Evolutionary conservation across 768 basidiomycete species (phyloP).

Genomic region (Serendipita indica): DNA sequence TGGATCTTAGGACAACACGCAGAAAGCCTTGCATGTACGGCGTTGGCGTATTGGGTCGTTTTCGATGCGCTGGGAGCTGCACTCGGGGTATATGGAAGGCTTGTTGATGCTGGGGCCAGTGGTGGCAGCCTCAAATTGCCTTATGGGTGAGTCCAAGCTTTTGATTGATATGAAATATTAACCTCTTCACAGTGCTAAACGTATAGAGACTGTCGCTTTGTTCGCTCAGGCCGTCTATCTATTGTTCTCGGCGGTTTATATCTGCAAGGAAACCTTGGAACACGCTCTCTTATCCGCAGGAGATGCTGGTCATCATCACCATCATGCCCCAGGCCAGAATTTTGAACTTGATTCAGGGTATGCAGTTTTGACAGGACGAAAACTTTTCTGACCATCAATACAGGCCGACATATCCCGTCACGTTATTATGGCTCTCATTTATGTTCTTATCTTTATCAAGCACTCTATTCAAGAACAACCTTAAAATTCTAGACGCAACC

Average conservation of each 20-base stretch:
- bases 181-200: conserved; percentile 35
- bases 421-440: conserved; percentile 15
- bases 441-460: conserved; percentile 19
- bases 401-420: conserved; percentile 13
- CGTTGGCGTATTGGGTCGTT: conserved; percentile 90
- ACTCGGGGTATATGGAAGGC: conserved; percentile 25
- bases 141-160: conserved; percentile 43
- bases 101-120: neutral
- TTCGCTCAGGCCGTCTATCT: conserved; percentile 91
- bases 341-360: conserved; percentile 19
- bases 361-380: conserved; percentile 4
- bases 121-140: conserved; percentile 24
- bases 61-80: conserved; percentile 82
- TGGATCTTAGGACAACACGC: conserved; percentile 86
- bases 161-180: neutral
- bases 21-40: conserved; percentile 77
- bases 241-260: conserved; percentile 87
- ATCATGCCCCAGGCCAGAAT: conserved; percentile 24
- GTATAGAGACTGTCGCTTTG: conserved; percentile 52
- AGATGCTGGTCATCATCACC: conserved; percentile 42
- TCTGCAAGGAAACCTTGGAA: conserved; percentile 94
- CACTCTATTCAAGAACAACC: conserved; percentile 23
- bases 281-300: conserved; percentile 61
- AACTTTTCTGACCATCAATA: neutral
- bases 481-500: conserved; percentile 23